Percentiles rank a stretch among this genome's conserved stretches.
phyloP scores from a whole-genome alignment of 768 basidiomycete genomes.

The Boletus vinaceobasis region DNA sequence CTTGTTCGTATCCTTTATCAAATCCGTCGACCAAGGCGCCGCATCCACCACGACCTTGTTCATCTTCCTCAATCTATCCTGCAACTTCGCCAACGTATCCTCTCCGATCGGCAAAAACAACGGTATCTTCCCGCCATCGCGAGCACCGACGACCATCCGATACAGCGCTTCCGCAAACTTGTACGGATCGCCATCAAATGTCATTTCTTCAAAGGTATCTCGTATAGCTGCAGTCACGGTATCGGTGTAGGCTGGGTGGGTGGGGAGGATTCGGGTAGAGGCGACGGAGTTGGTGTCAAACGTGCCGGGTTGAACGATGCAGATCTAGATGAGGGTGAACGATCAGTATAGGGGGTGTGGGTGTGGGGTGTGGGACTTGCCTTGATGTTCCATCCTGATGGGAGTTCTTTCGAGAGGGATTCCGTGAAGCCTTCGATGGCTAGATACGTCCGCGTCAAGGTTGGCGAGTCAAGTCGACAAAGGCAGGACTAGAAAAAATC shows the following conservation, averaged over 20 bases:
- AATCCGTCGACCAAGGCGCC: conserved; percentile 5
- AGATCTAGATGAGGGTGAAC: neutral
- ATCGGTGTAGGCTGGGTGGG: conserved; percentile 9
- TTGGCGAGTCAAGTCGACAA: neutral
- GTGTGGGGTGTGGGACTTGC: neutral
- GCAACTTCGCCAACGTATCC: conserved; percentile 6
- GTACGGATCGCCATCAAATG: conserved; percentile 9
- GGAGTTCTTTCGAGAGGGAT: conserved; percentile 11
- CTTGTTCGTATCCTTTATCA: neutral
- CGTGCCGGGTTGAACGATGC: conserved; percentile 14
- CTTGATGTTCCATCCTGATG: conserved; percentile 18
- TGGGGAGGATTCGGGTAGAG: neutral
- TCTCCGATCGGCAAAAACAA: conserved; percentile 8
- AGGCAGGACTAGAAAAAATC: neutral
- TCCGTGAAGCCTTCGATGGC: conserved; percentile 11
- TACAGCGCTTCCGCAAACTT: conserved; percentile 11
- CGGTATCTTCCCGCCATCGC: neutral
- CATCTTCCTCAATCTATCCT: neutral
- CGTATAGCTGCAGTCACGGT: neutral
- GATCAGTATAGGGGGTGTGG: neutral
- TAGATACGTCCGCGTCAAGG: neutral
- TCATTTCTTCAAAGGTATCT: neutral
- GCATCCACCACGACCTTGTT: neutral
- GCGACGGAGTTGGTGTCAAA: conserved; percentile 15
- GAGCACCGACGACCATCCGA: neutral